Percentiles rank a stretch among this genome's conserved stretches.
Evolutionary conservation across 2,329 filamentous ascomycete species (phyloP).

Genomic region (Xylaria hypoxylon): DNA sequence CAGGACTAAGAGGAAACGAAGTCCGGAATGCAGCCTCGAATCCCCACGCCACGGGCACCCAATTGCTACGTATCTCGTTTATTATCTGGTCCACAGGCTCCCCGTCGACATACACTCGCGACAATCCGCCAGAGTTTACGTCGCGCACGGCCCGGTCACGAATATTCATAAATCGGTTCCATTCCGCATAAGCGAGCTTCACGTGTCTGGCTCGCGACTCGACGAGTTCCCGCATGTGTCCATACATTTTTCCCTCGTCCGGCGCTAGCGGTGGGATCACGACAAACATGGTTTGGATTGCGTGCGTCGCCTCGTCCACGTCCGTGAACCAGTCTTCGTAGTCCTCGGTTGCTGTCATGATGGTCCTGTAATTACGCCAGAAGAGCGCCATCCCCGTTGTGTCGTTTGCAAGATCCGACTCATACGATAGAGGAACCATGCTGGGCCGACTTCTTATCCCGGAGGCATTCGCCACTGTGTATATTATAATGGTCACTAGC

Average conservation of each 20-base stretch:
- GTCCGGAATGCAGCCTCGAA: too few relatives aligned
- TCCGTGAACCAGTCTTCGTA: constrained; percentile 32
- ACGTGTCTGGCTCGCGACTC: not conserved
- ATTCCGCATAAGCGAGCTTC: not conserved
- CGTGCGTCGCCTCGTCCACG: constrained; percentile 20
- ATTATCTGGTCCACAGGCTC: not conserved
- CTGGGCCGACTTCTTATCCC: too few relatives aligned
- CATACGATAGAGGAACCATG: too few relatives aligned
- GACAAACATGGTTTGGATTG: constrained; percentile 22
- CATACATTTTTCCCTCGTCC: not conserved
- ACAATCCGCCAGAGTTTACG: not conserved
- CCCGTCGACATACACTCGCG: constrained; percentile 8
- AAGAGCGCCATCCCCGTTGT: constrained; percentile 20
- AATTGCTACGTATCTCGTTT: not conserved
- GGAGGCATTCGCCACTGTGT: too few relatives aligned
- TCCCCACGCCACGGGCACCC: not conserved
- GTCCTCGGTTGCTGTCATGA: constrained; percentile 18
- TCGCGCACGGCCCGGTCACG: constrained; percentile 17
- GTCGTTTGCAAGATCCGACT: too few relatives aligned
- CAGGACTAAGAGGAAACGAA: too few relatives aligned
- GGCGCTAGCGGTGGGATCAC: not conserved
- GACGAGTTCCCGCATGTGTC: not conserved
- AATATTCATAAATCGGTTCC: not conserved
- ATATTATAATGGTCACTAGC: too few relatives aligned
- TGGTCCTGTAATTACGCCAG: constrained; percentile 21